Percentiles rank a stretch among this genome's conserved stretches.
Conservation (phyloP, 2,329 filamentous ascomycete genomes). For the Dactylellina sp. region DNA sequence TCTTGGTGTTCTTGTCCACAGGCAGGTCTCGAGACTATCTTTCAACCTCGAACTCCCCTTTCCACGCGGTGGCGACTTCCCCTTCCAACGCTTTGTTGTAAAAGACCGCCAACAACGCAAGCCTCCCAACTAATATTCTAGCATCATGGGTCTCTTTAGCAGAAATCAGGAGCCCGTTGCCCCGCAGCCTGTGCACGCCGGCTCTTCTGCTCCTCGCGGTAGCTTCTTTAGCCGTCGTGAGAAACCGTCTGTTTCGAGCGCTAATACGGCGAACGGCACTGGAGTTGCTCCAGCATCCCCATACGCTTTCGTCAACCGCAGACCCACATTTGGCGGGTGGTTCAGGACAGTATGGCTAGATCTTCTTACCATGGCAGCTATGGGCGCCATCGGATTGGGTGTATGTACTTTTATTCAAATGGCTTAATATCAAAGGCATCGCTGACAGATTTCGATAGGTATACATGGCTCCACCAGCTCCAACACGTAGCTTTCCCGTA, state of each 20-base stretch:
- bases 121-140: not conserved
- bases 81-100: conserved; percentile 33
- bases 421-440: too few relatives aligned
- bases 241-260: conserved; percentile 43
- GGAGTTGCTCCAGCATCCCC: conserved; percentile 42
- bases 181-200: conserved; percentile 2
- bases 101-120: conserved; percentile 29
- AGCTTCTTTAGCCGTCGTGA: conserved; percentile 45
- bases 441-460: conserved; percentile 64
- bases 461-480: conserved; percentile 74
- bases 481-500: conserved; percentile 77
- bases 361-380: conserved; percentile 74
- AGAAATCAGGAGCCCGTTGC: conserved; percentile 17
- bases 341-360: conserved; percentile 76
- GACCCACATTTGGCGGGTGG: conserved; percentile 77
- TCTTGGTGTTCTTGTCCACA: conserved; percentile 6
- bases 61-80: not conserved
- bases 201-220: conserved; percentile 25
- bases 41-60: not conserved
- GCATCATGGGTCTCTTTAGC: conserved; percentile 32
- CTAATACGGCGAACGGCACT: conserved; percentile 24
- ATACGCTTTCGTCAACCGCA: conserved; percentile 64
- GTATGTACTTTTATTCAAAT: conserved; percentile 66
- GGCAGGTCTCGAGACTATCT: not conserved
- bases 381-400: conserved; percentile 76